These are phyloP conservation scores for Huiozyma naganishii DNA, from an alignment of 805 yeast species.

Conservation along the genomic window DNA sequence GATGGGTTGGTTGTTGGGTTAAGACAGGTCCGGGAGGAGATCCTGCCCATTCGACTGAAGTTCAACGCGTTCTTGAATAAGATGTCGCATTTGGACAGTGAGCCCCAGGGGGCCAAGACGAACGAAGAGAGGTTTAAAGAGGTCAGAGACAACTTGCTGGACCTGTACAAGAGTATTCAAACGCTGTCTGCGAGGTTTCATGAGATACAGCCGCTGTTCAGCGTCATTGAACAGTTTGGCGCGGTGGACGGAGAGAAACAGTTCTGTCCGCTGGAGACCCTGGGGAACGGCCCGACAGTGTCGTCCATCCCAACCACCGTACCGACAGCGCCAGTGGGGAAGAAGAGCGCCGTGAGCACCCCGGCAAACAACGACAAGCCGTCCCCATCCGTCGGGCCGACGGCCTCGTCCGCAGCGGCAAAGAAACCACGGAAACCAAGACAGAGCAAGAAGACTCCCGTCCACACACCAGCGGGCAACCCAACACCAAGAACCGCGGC, in stretches of 20 bases:
- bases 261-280: conserved; percentile 18
- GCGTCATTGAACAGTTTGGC: conserved; percentile 17
- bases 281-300: conserved; percentile 3
- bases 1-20: conserved; percentile 3
- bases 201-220: conserved; percentile 18
- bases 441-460: conserved; percentile 11
- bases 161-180: conserved; percentile 16
- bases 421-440: conserved; percentile 25
- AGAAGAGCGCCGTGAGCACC: conserved; percentile 2
- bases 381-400: conserved; percentile 3
- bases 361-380: neutral
- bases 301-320: neutral
- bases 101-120: conserved; percentile 3
- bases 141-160: conserved; percentile 14
- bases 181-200: conserved; percentile 14
- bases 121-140: conserved; percentile 14
- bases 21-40: conserved; percentile 3
- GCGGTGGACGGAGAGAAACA: conserved; percentile 11
- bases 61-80: conserved; percentile 21
- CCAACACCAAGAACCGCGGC: neutral
- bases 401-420: conserved; percentile 12
- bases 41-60: conserved; percentile 11
- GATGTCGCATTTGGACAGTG: conserved; percentile 13
- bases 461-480: conserved; percentile 3
- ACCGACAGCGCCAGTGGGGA: conserved; percentile 1